phyloP scores from a whole-genome alignment of 768 basidiomycete species.

The Tulasnella sp. region DNA sequence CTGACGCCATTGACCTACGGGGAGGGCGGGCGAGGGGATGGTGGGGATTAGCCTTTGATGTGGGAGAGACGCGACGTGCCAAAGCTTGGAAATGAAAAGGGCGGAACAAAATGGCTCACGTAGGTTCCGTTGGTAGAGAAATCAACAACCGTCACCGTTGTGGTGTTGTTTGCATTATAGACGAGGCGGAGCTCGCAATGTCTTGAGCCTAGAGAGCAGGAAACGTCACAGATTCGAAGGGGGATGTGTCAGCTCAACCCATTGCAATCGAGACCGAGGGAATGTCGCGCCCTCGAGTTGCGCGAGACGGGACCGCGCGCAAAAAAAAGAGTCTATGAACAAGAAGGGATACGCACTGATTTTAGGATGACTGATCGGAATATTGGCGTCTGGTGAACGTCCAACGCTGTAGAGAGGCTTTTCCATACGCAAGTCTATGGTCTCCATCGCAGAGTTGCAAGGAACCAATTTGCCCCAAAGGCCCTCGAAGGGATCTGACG shows the following conservation, averaged over 20 bases:
- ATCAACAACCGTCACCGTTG: conserved; percentile 47
- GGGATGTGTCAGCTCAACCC: not conserved
- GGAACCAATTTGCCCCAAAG: conserved; percentile 71
- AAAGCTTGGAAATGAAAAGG: not conserved
- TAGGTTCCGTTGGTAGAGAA: conserved; percentile 67
- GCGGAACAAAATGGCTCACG: conserved; percentile 25
- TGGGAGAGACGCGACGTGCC: not conserved
- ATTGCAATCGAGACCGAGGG: not conserved
- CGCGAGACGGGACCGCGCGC: not conserved
- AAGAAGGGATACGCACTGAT: conserved; percentile 51
- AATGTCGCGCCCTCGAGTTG: too few species aligned
- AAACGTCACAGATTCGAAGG: not conserved
- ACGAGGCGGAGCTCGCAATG: conserved; percentile 59
- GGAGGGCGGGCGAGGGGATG: not conserved
- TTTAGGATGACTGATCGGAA: conserved; percentile 61
- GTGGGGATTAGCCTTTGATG: not conserved
- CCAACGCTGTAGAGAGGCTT: conserved; percentile 48
- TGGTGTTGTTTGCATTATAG: conserved; percentile 37
- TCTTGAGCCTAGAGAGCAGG: conserved; percentile 39
- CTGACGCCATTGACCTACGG: conserved; percentile 57
- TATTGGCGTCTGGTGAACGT: conserved; percentile 43
- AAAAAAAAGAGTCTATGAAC: not conserved
- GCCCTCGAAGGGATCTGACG: conserved; percentile 25
- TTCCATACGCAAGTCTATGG: conserved; percentile 56
- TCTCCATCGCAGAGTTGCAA: conserved; percentile 43